A percentile compares a stretch with the other conserved stretches of the same genome.
Conservation (phyloP, 306 rosid species). For the Malus asiatica region DNA sequence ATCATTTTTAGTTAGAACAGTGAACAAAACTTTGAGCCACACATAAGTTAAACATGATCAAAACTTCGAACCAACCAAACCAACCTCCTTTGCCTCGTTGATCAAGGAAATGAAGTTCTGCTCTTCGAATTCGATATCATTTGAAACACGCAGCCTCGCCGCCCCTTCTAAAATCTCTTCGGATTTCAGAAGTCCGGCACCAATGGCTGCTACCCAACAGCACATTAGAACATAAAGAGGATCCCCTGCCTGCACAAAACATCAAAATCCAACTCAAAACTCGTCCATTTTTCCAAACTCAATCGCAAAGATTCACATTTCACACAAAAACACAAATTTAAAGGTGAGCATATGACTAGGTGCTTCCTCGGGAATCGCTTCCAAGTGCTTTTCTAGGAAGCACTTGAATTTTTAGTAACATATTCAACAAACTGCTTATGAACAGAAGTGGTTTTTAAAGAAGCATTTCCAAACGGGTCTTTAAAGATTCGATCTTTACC, state of each 20-base stretch:
- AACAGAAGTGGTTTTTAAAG: no score
- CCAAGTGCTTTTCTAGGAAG: no score
- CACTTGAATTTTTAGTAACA: no score
- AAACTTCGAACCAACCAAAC: background rate
- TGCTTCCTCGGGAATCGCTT: no score
- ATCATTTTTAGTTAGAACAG: background rate
- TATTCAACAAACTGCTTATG: no score
- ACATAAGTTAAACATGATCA: background rate
- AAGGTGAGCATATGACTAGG: background rate
- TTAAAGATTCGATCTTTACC: slow-evolving; percentile 23
- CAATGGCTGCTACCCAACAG: slow-evolving; percentile 85
- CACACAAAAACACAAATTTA: background rate
- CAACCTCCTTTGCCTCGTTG: slow-evolving; percentile 83
- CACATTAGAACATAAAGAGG: slow-evolving; percentile 79
- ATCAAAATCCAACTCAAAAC: slow-evolving; percentile 5
- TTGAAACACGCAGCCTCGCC: slow-evolving; percentile 64
- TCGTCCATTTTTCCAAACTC: background rate
- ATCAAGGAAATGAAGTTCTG: slow-evolving; percentile 73
- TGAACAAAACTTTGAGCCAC: background rate
- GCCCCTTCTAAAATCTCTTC: slow-evolving; percentile 93
- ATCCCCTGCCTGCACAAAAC: slow-evolving; percentile 66
- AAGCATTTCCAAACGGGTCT: no score
- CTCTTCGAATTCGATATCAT: slow-evolving; percentile 88
- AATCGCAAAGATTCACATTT: no score
- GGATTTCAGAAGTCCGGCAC: slow-evolving; percentile 91